phyloP scores from a whole-genome alignment of 371 early-diverging fungal species.

The Batkoa obscura region DNA sequence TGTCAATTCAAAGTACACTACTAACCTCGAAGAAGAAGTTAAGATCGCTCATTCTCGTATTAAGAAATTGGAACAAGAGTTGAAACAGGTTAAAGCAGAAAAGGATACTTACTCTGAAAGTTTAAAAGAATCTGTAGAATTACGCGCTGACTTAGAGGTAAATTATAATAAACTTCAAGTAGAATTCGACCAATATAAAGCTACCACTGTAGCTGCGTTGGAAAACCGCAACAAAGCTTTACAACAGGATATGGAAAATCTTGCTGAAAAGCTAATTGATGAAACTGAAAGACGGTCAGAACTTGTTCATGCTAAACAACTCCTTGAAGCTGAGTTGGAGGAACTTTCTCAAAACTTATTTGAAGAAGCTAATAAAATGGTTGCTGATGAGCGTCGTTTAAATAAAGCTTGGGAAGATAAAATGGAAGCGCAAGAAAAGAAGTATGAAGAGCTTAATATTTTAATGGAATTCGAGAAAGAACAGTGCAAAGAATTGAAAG shows the following conservation, averaged over 20 bases:
- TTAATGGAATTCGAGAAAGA: conserved; percentile 2
- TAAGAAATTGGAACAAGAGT: neutral
- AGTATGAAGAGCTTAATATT: neutral
- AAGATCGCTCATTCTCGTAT: neutral
- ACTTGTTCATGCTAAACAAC: conserved; percentile 41
- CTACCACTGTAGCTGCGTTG: neutral
- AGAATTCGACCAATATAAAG: conserved; percentile 1
- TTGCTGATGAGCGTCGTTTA: conserved; percentile 31
- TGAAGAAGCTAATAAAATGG: conserved; percentile 64
- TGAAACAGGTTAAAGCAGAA: neutral
- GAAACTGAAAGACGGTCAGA: conserved; percentile 45
- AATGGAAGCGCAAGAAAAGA: neutral
- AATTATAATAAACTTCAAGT: neutral
- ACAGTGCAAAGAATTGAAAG: conserved; percentile 1
- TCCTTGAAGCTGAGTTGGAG: conserved; percentile 57
- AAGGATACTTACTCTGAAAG: neutral
- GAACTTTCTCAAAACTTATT: conserved; percentile 50
- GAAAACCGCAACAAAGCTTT: neutral
- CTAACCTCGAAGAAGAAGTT: neutral
- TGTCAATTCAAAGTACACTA: neutral
- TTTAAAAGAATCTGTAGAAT: neutral
- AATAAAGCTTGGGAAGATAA: neutral
- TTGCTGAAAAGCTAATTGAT: conserved; percentile 53
- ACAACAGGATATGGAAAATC: conserved; percentile 26
- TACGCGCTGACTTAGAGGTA: neutral